Conservation (phyloP, 345 rosid species). For the Nasturtium officinale region DNA sequence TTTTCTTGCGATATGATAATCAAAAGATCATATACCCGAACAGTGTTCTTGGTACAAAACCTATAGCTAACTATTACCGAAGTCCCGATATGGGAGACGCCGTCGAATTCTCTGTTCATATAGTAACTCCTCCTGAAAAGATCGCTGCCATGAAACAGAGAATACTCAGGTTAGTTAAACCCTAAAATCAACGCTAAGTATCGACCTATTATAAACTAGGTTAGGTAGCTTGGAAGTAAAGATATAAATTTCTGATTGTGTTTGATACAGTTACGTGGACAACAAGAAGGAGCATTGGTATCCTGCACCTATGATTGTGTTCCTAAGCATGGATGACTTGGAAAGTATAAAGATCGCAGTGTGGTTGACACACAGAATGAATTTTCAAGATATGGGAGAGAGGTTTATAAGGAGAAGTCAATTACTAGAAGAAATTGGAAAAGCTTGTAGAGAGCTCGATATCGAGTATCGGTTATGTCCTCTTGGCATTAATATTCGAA, state of each 20-base stretch:
- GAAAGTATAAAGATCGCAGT: slow-evolving; percentile 62
- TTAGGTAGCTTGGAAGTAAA: slow-evolving; percentile 21
- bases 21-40: slow-evolving; percentile 77
- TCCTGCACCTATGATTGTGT: slow-evolving; percentile 60
- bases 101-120: slow-evolving; percentile 41
- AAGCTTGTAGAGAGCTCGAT: slow-evolving; percentile 72
- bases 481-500: slow-evolving; percentile 54
- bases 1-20: slow-evolving; percentile 68
- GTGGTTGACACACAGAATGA: slow-evolving; percentile 73
- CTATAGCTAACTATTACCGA: slow-evolving; percentile 43
- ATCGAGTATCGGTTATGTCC: slow-evolving; percentile 77
- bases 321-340: slow-evolving; percentile 60
- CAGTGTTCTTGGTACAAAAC: slow-evolving; percentile 62
- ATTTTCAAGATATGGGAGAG: slow-evolving; percentile 84
- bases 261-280: slow-evolving; percentile 55
- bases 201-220: not conserved
- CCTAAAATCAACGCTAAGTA: not conserved
- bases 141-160: slow-evolving; percentile 45
- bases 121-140: slow-evolving; percentile 46
- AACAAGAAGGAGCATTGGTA: slow-evolving; percentile 80
- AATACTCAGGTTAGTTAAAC: slow-evolving; percentile 37
- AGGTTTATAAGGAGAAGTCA: slow-evolving; percentile 59
- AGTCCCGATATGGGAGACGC: slow-evolving; percentile 48
- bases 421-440: slow-evolving; percentile 71
- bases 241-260: not conserved